Evolutionary conservation across 371 early-diverging fungal genomes (phyloP), one percentile per base, ranked within the genome.

Genomic region (Mucor saturninus): DNA sequence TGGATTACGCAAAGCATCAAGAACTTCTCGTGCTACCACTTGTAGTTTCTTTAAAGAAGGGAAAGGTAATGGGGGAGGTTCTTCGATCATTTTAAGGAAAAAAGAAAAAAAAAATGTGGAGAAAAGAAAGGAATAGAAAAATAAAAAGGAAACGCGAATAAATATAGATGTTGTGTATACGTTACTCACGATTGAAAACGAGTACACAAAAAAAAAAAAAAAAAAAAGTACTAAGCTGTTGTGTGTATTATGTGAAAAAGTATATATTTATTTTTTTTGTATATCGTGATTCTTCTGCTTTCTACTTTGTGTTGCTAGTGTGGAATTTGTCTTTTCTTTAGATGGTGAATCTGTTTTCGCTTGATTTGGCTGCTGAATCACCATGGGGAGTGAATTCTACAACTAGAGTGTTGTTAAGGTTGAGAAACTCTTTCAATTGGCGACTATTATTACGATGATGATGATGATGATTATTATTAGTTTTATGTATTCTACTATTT

Each of bases 371-470:
- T 43, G 73, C 63, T 15, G 60, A 54, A n/a, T 73, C 73, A 31
- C 73, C 69, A 13, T 73, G 73, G 26, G 73, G 73, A 38, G 69
- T 69, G 11, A 73, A 73, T 37, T 73, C 73, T 9, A 73, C 67
- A 13, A 52, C 37, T 29, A 60, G 58, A 38, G 51, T 49, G 11
- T 51, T 54, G 21, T 56, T 53, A 14, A 71, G 53, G 11, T 66
- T 80, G 48, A 87, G 64, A 56, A 77, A 65, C 55, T 67, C 67
- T 66, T 84, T 86, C 68, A 86, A 78, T 56, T 85, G 77, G 40
- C 74, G 71, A 26, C 88, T 86, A 74, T 31, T 35, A 31, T 40
- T 0, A n/a, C 8, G 10, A 30, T 28, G 2, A 5, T 2, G 2
- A 45, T 40, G 4, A n/a, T 15, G 10, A 30, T 28, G 2, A 5